Conservation (phyloP, 371 early-diverging fungal species). For the Syncephalastrum monosporum region DNA sequence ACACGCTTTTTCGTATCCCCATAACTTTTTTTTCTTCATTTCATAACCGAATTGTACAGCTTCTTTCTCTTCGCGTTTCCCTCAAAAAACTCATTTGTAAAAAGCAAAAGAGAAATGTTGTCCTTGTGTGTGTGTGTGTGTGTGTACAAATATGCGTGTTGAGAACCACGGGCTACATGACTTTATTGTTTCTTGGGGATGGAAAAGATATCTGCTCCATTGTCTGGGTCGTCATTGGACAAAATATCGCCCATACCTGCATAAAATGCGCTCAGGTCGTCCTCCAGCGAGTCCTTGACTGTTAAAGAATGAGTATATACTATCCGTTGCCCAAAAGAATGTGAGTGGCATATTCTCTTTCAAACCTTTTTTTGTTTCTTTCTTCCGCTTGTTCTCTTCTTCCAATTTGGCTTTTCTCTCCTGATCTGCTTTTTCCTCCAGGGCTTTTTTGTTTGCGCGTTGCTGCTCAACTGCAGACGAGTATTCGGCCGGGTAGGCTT, state of each 20-base stretch:
- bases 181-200: constrained; percentile 30
- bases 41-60: constrained; percentile 4
- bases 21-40: constrained; percentile 23
- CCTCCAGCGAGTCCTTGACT: constrained; percentile 30
- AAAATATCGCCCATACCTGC: constrained; percentile 42
- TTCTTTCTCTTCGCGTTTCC: constrained; percentile 6
- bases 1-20: constrained; percentile 15
- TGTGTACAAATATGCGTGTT: too few species aligned
- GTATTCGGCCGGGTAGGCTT: constrained; percentile 44
- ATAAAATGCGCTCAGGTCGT: constrained; percentile 48
- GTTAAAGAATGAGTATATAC: constrained; percentile 1
- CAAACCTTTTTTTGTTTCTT: constrained; percentile 10
- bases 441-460: constrained; percentile 23
- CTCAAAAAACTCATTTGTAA: constrained; percentile 12
- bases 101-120: constrained; percentile 7
- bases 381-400: constrained; percentile 15
- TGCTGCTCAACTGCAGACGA: constrained; percentile 25
- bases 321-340: neutral
- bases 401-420: constrained; percentile 26
- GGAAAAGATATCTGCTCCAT: constrained; percentile 35
- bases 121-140: neutral
- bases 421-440: constrained; percentile 17
- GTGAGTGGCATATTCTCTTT: neutral
- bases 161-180: neutral
- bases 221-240: constrained; percentile 20